phyloP scores from a whole-genome alignment of 768 basidiomycete species.

The Lactifluus subvellereus region DNA sequence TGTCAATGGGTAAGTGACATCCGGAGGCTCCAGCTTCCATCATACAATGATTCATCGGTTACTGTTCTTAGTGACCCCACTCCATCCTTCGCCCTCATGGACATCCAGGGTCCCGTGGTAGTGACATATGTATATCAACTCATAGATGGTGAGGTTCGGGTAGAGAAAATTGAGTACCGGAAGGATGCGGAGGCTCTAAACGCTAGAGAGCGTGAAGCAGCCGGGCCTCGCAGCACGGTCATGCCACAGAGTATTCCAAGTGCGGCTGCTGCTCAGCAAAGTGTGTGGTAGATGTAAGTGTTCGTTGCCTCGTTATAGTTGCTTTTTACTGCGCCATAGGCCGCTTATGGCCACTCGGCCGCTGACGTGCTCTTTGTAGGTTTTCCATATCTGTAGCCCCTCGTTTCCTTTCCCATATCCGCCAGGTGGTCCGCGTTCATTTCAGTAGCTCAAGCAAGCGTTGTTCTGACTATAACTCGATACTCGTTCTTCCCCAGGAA shows the following conservation, averaged over 20 bases:
- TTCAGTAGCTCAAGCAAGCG: background rate
- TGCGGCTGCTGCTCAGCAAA: slow-evolving; percentile 33
- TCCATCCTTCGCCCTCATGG: slow-evolving; percentile 96
- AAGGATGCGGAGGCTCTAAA: slow-evolving; percentile 48
- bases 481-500: background rate
- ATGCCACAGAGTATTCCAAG: slow-evolving; percentile 49
- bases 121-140: slow-evolving; percentile 97
- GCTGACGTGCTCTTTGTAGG: background rate
- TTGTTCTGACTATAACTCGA: background rate
- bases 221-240: slow-evolving; percentile 38
- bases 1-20: slow-evolving; percentile 50
- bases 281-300: slow-evolving; percentile 30
- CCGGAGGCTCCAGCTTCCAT: background rate
- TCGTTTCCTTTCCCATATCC: background rate
- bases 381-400: background rate
- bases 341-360: background rate
- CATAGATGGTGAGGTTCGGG: slow-evolving; percentile 89
- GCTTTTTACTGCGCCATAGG: background rate
- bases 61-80: slow-evolving; percentile 59
- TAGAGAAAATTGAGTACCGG: slow-evolving; percentile 84
- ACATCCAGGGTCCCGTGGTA: slow-evolving; percentile 93
- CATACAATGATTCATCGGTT: background rate
- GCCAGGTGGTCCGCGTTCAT: background rate
- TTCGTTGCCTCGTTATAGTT: background rate
- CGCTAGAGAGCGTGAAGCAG: slow-evolving; percentile 29